Percentiles rank a stretch among this genome's conserved stretches.
Evolutionary conservation across 306 rosid species (phyloP).

Genomic region (Acacia melanoxylon): DNA sequence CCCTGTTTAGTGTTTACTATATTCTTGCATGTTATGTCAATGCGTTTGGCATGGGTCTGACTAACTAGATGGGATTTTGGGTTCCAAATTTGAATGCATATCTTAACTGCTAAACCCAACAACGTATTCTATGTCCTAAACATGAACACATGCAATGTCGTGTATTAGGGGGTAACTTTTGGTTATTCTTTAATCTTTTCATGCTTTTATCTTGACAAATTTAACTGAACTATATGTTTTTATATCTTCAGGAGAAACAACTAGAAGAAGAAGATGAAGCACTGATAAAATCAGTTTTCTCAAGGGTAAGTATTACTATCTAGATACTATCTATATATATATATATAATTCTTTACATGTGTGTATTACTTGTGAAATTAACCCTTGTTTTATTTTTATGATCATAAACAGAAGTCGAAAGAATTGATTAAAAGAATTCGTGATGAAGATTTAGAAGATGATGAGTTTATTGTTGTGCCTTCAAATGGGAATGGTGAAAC

Average conservation of each 20-base stretch:
- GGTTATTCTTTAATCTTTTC: neutral
- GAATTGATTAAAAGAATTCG: slow-evolving; percentile 53
- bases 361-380: neutral
- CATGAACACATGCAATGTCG: neutral
- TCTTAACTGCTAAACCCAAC: neutral
- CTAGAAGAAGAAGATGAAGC: slow-evolving; percentile 93
- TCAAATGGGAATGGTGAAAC: slow-evolving; percentile 41
- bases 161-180: neutral
- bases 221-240: neutral
- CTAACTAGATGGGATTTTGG: neutral
- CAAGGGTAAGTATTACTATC: slow-evolving; percentile 47
- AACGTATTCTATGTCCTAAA: neutral
- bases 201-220: neutral
- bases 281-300: slow-evolving; percentile 64
- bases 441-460: slow-evolving; percentile 73
- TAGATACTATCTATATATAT: neutral
- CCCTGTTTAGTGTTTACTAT: neutral
- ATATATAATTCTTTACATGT: too few relatives aligned
- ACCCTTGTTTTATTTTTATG: slow-evolving; percentile 8
- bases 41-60: neutral
- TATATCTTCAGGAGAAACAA: slow-evolving; percentile 53
- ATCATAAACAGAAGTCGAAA: slow-evolving; percentile 54
- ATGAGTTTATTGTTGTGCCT: slow-evolving; percentile 32
- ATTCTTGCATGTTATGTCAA: neutral
- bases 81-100: neutral